These are phyloP conservation scores for Phytophthora quininea DNA, from an alignment of 352 stramenopile species.

Conservation along the genomic window DNA sequence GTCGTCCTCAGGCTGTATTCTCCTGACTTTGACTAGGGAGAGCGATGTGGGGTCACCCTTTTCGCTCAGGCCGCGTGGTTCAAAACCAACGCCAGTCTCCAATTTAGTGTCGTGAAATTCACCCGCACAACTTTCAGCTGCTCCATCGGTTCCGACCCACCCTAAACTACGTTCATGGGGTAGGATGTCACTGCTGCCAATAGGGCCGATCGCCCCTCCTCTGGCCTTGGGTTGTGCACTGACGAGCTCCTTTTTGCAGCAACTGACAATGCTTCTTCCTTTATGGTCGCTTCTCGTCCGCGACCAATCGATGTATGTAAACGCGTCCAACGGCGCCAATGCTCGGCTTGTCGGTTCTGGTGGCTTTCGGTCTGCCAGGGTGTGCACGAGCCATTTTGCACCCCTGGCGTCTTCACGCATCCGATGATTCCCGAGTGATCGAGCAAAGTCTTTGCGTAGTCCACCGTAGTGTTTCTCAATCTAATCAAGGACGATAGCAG, in stretches of 20 bases:
- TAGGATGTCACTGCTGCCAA: background rate
- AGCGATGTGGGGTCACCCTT: background rate
- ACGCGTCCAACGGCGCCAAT: background rate
- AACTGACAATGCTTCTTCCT: background rate
- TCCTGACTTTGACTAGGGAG: background rate
- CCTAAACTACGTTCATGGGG: background rate
- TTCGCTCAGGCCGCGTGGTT: too few relatives aligned
- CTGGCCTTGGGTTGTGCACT: background rate
- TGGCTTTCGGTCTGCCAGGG: background rate
- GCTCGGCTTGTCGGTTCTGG: background rate
- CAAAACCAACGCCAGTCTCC: too few relatives aligned
- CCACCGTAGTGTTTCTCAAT: slow-evolving; percentile 16
- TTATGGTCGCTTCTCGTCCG: background rate
- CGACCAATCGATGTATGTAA: too few relatives aligned
- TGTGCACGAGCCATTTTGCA: background rate
- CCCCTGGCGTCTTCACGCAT: slow-evolving; percentile 7
- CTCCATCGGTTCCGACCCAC: background rate
- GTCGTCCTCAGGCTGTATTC: background rate
- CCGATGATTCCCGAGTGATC: background rate
- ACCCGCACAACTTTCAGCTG: background rate
- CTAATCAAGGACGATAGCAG: slow-evolving; percentile 13
- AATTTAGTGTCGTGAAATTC: background rate
- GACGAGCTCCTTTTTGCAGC: background rate
- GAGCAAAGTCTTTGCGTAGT: slow-evolving; percentile 3
- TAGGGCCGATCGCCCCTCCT: background rate